Evolutionary conservation across 2,329 filamentous ascomycete species (phyloP), one percentile per base, ranked within the genome.

Genomic region (Fusarium armeniacum): DNA sequence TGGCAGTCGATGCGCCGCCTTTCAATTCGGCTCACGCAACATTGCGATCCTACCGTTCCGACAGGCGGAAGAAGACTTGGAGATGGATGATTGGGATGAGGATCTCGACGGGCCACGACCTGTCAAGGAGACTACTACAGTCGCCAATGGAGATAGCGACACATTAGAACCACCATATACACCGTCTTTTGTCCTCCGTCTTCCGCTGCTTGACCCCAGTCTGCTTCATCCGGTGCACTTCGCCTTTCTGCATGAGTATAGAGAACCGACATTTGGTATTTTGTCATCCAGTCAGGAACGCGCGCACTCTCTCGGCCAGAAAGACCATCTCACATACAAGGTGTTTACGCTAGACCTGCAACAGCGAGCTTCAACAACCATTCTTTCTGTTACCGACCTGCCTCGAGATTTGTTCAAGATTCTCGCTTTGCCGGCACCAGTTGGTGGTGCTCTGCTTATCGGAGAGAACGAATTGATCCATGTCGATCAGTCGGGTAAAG

Each of bases 261-360:
- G 96, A 79, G 96, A 98, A 80, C 95, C 96, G 15, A 99, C 96
- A 0, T 97, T 99, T 82, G 96, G 95, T 59, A 94, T 99, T 65
- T 85, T 99, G 43, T 96, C 93, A 47, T 93, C 94, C 2, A 90
- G 89, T 54, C 83, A 89, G 68, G 85, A 90, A 36, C 89, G 91
- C 16, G 94, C 94, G n/a, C 85, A 86, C 58, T 90, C 93, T 5
- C 83, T 98, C 55, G 92, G 94, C 75, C 88, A 93, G 69, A 96
- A 91, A 76, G 96, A 99, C 77, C 89, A 93, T 72, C 84, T 97
- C 49, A 91, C 90, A 20, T 99, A 98, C 81, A 94, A 94, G 76
- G 95, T 99, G 66, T 97, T 98, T 76, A 98, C 96, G 0, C 84
- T 99, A 53, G 96, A 99, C 76, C 85, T 99, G 49, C 93, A 97